phyloP scores from a whole-genome alignment of 352 stramenopile species.

The Albugo candida region DNA sequence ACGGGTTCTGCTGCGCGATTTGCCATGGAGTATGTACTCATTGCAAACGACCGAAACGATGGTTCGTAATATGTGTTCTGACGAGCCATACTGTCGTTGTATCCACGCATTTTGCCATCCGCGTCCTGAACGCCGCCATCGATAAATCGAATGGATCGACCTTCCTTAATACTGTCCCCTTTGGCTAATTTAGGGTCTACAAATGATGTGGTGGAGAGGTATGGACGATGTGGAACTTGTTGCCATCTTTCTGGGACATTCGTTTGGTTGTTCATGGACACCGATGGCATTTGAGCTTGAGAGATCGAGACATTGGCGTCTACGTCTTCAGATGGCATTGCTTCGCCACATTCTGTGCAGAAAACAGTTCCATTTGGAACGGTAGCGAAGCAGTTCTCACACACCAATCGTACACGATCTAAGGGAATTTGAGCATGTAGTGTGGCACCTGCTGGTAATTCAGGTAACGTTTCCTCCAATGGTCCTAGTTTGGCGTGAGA shows the following conservation, averaged over 20 bases:
- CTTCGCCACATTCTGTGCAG: slow-evolving; percentile 7
- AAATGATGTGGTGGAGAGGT: slow-evolving; percentile 6
- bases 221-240: slow-evolving; percentile 3
- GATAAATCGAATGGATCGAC: slow-evolving; percentile 5
- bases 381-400: slow-evolving; percentile 8
- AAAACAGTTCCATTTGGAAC: slow-evolving; percentile 6
- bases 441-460: slow-evolving; percentile 2
- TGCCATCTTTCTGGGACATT: slow-evolving; percentile 2
- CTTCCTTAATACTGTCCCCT: slow-evolving; percentile 2
- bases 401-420: slow-evolving; percentile 5
- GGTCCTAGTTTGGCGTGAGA: slow-evolving; percentile 1
- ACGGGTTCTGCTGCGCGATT: slow-evolving; percentile 6
- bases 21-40: slow-evolving; percentile 7
- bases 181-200: slow-evolving; percentile 4
- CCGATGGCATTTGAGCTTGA: slow-evolving; percentile 3
- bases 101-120: background rate
- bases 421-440: background rate
- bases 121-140: background rate
- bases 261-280: slow-evolving; percentile 1
- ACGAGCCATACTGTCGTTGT: slow-evolving; percentile 3
- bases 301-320: slow-evolving; percentile 3
- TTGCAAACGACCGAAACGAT: slow-evolving; percentile 7
- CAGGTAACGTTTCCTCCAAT: slow-evolving; percentile 1
- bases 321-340: slow-evolving; percentile 3
- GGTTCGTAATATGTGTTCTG: slow-evolving; percentile 3